These are phyloP conservation scores for Spinacia oleracea DNA, from an alignment of 179 eudicot species.

Conservation along the genomic window DNA sequence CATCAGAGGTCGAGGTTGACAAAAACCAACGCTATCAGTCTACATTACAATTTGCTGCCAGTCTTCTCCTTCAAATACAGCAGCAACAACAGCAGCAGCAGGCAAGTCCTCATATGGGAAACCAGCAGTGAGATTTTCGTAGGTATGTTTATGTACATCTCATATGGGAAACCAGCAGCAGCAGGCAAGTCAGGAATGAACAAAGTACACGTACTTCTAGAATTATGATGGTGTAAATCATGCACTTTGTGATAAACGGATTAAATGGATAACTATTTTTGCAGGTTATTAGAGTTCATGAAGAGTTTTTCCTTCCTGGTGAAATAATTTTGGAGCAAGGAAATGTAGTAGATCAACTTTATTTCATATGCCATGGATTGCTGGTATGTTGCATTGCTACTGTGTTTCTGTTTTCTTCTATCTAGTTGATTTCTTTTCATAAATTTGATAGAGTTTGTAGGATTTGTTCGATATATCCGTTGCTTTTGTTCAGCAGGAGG, in stretches of 20 bases:
- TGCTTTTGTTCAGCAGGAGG: conserved; percentile 53
- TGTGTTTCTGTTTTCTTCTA: neutral
- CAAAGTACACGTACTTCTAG: neutral
- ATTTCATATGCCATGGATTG: conserved; percentile 80
- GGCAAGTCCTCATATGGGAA: too few relatives aligned
- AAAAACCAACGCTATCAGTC: too few relatives aligned
- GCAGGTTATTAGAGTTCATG: conserved; percentile 80
- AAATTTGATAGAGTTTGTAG: neutral
- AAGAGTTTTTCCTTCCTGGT: conserved; percentile 94
- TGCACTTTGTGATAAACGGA: neutral
- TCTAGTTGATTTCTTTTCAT: neutral
- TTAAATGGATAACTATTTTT: conserved; percentile 10
- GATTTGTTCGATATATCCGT: neutral
- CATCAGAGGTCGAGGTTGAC: too few relatives aligned
- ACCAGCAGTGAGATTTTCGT: too few relatives aligned
- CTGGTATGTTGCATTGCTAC: conserved; percentile 51
- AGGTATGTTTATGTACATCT: too few relatives aligned
- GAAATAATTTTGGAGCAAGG: conserved; percentile 92
- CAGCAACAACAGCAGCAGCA: too few relatives aligned
- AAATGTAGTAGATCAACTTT: conserved; percentile 90
- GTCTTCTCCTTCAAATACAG: too few relatives aligned
- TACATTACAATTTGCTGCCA: too few relatives aligned
- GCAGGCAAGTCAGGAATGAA: too few relatives aligned
- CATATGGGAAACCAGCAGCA: too few relatives aligned
- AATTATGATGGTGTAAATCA: neutral